Evolutionary conservation across 495 filamentous ascomycete species (phyloP).

Genomic region (Talaromyces adpressus): DNA sequence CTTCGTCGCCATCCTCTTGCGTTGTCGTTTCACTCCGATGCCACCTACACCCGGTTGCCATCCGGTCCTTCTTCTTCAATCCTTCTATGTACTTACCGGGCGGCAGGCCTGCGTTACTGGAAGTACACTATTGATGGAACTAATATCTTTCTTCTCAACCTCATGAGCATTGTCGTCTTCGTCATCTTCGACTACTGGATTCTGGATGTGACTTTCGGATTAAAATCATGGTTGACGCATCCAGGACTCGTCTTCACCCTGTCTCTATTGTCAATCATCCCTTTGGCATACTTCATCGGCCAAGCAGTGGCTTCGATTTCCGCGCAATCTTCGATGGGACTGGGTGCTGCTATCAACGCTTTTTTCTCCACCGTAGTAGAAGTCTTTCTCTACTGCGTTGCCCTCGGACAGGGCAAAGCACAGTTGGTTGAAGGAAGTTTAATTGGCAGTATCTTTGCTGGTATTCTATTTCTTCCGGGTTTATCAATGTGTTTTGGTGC

Average conservation of each 20-base stretch:
- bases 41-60: slow-evolving; percentile 59
- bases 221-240: slow-evolving; percentile 65
- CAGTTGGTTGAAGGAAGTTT: slow-evolving; percentile 93
- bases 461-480: slow-evolving; percentile 93
- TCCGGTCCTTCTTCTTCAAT: slow-evolving; percentile 75
- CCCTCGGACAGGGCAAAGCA: slow-evolving; percentile 86
- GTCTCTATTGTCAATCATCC: slow-evolving; percentile 86
- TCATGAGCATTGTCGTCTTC: slow-evolving; percentile 83
- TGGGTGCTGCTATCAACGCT: slow-evolving; percentile 95
- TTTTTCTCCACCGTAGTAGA: slow-evolving; percentile 99
- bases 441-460: slow-evolving; percentile 95
- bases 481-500: slow-evolving; percentile 98
- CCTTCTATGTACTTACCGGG: slow-evolving; percentile 92
- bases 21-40: slow-evolving; percentile 85
- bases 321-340: slow-evolving; percentile 98
- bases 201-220: slow-evolving; percentile 55
- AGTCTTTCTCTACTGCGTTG: slow-evolving; percentile 96
- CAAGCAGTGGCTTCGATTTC: slow-evolving; percentile 99
- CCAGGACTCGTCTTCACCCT: slow-evolving; percentile 80
- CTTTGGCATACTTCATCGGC: slow-evolving; percentile 98
- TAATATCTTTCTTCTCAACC: slow-evolving; percentile 97
- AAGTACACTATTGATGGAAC: slow-evolving; percentile 98
- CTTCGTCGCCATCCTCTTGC: slow-evolving; percentile 89
- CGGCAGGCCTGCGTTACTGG: slow-evolving; percentile 92
- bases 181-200: slow-evolving; percentile 89